Base-by-base conservation (phyloP, 768 basidiomycete species). In the Phlebiopsis flavidoalba region DNA sequence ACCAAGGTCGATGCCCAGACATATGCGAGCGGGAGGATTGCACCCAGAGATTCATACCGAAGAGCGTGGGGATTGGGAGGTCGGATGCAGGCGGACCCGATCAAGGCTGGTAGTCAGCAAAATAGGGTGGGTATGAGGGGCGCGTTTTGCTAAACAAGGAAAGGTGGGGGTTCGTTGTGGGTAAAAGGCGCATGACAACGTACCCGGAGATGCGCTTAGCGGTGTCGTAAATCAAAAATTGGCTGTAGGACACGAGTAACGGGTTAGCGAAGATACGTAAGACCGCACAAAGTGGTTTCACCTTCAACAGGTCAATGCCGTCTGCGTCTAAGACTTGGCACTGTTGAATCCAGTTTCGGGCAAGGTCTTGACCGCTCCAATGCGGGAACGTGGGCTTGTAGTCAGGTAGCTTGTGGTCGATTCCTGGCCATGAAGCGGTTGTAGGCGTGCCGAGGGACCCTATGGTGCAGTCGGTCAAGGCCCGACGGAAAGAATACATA, bases 381-480 rank as follows among this genome's bases (percentile, higher is more conserved):
- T 93, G 92, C 0, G 97, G 97, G 83, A 99, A 98, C 8, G 95
- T 88, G 4, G 92, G 72, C 76, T 98, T 98, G 80, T 96, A 98
- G 72, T 98, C 97, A 2, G 96, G 94, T 57, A 99, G 74, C 26
- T 31, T n/a, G 54, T 80, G 75, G 62, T 83, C 84, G 45, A 98
- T 89, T 6, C 94, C 95, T 0, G 95, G 95, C 97, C 97, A 99
- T 26, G 76, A 76, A 31, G 91, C 85, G 69, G 98, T 95, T 67
- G 83, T 88, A 0, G 97, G 97, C 33, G 97, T 99, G 26, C 97
- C 97, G 50, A 99, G 83, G n/a, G 31, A 97, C 84, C 69, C 97
- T 98, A 66, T 17, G 10, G 3, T 7, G 21, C 10, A 55, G 31
- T 36, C 58, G 50, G 65, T 60, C 48, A 54, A 53, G 24, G 26